Conservation (phyloP, 2,329 filamentous ascomycete genomes). For the Phaeosphaeria sp. region DNA sequence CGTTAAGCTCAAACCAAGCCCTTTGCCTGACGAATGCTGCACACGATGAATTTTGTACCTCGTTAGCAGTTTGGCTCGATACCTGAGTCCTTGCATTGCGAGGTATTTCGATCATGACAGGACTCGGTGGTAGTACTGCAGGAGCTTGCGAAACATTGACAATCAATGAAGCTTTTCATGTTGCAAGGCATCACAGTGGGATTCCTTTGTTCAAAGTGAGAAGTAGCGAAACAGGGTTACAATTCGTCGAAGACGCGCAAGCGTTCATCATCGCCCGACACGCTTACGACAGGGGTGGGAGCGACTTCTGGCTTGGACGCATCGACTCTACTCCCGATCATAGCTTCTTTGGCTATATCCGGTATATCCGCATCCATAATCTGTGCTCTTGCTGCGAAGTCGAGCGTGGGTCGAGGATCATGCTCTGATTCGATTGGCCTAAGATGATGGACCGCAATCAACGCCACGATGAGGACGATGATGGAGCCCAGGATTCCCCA, state of each 20-base stretch:
- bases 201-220: background rate
- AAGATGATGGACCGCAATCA: conserved; percentile 50
- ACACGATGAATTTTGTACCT: background rate
- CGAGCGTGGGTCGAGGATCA: conserved; percentile 13
- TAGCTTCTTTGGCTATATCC: conserved; percentile 42
- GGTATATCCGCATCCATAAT: conserved; percentile 41
- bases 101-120: background rate
- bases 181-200: background rate
- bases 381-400: conserved; percentile 25
- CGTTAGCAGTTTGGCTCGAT: background rate
- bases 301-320: background rate
- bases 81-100: background rate
- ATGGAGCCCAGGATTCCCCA: conserved; percentile 64
- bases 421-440: conserved; percentile 20
- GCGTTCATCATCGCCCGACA: background rate
- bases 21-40: background rate
- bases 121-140: background rate
- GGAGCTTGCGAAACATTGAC: background rate
- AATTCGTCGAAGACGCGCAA: conserved; percentile 5
- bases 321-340: conserved; percentile 24
- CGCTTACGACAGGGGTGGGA: background rate
- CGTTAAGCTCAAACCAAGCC: background rate
- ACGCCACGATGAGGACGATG: conserved; percentile 55
- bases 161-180: background rate
- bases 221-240: background rate